A percentile compares a stretch with the other conserved stretches of the same genome.
Conservation (phyloP, 1,284 basidiomycete genomes). For the Porodaedalea pini region DNA sequence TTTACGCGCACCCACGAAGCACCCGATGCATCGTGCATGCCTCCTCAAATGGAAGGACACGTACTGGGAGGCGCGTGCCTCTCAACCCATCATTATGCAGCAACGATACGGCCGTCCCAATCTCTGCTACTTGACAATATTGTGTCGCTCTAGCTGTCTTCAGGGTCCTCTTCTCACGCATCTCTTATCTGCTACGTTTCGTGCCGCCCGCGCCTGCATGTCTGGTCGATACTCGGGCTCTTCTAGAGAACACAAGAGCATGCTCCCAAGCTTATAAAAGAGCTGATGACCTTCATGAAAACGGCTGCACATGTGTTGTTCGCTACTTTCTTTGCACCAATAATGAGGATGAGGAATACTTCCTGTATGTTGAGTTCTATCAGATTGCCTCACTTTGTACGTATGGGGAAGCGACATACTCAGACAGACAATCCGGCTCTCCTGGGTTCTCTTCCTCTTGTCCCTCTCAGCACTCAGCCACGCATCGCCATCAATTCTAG, state of each 20-base stretch:
- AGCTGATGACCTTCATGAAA: conserved; percentile 21
- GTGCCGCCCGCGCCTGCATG: conserved; percentile 4
- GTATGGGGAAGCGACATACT: too few species aligned
- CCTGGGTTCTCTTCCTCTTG: too few species aligned
- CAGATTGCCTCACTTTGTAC: too few species aligned
- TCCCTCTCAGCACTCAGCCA: too few species aligned
- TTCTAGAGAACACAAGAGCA: neutral
- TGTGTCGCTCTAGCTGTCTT: conserved; percentile 20
- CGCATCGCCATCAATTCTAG: too few species aligned
- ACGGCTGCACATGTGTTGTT: conserved; percentile 23
- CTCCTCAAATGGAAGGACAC: conserved; percentile 29
- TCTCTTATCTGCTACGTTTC: conserved; percentile 11
- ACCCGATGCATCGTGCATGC: conserved; percentile 28
- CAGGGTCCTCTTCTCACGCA: conserved; percentile 13
- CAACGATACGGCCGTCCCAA: conserved; percentile 7
- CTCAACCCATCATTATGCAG: conserved; percentile 21
- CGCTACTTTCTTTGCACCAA: conserved; percentile 22
- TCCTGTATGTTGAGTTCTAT: too few species aligned
- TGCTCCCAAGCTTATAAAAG: conserved; percentile 18
- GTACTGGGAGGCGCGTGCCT: conserved; percentile 23
- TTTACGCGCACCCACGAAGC: conserved; percentile 27
- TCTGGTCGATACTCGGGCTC: neutral
- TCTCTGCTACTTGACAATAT: conserved; percentile 13
- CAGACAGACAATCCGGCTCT: too few species aligned
- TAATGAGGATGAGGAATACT: conserved; percentile 23